Evolutionary conservation across 2,329 filamentous ascomycete species (phyloP), one percentile per base, ranked within the genome.

Genomic region (Allantophomopsis lycopodina): DNA sequence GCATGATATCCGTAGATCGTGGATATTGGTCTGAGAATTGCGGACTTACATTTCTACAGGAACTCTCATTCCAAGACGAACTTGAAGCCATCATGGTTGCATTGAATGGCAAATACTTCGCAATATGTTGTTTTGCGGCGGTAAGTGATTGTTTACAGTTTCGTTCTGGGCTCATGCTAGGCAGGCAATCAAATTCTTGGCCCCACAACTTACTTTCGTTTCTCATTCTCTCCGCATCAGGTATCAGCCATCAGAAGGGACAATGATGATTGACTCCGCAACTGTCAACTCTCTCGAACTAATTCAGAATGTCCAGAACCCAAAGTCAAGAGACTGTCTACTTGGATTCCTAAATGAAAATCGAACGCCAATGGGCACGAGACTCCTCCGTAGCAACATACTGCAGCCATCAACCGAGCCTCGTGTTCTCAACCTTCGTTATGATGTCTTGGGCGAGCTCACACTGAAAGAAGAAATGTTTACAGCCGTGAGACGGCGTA

Each of bases 221-320:
- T 66, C 71, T n/a, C 80, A 91, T 54, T 88, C 88, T 15, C 70
- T 96, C 23, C 76, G 86, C 3, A 81, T 96, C 52, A 80, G 77
- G 46, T 95, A 94, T 49, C 80, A 89, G 51, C 82, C 87, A 1
- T 87, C 86, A 0, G 84, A 94, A 54, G 83, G 89, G 17, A 84
- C 86, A 1, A 94, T 96, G 88, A 85, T 94, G 73, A 93, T 96
- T 49, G 89, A 95, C 51, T 69, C 91, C 2, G 81, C 85, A 1
- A 94, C 88, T 0, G 85, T 95, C 20, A 72, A 79, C 31, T 86
- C 86, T 0, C 66, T 98, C 3, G 91, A 98, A 56, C 69, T 98
- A 5, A 82, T 96, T 18, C 86, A 94, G 51, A 98, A 95, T 48
- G 55, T 88, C 0, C 78, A 83, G 11, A 78, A 81, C 48, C 53